Conservation (phyloP, 1,139 yeast genomes). For the Scheffersomyces illinoinensis region DNA sequence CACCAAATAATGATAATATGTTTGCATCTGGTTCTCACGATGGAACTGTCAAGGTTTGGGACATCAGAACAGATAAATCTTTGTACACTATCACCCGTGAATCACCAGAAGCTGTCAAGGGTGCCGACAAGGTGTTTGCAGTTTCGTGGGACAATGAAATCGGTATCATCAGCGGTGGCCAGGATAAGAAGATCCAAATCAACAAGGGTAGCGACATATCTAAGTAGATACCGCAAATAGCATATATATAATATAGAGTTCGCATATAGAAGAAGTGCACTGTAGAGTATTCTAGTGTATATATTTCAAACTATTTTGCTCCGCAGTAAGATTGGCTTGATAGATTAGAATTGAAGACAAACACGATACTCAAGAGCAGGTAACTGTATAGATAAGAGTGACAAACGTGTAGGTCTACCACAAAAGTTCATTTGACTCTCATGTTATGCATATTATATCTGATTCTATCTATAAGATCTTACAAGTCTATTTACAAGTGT, state of each 20-base stretch:
- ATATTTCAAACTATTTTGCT: too few relatives aligned
- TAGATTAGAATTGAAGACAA: neutral
- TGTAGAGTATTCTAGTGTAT: neutral
- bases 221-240: slow-evolving; percentile 14
- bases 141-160: slow-evolving; percentile 80
- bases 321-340: neutral
- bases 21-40: slow-evolving; percentile 91
- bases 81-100: slow-evolving; percentile 83
- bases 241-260: neutral
- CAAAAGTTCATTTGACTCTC: too few relatives aligned
- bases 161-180: slow-evolving; percentile 92
- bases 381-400: too few relatives aligned
- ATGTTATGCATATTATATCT: too few relatives aligned
- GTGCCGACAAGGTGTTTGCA: slow-evolving; percentile 70
- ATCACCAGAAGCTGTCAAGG: slow-evolving; percentile 37
- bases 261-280: neutral
- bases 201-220: slow-evolving; percentile 55
- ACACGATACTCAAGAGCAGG: too few relatives aligned
- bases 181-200: slow-evolving; percentile 89
- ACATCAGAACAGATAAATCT: slow-evolving; percentile 83
- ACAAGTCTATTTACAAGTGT: slow-evolving; percentile 5
- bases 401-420: too few relatives aligned
- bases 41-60: slow-evolving; percentile 96
- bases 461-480: neutral
- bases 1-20: slow-evolving; percentile 77